Base-by-base conservation (phyloP, 1,284 basidiomycete species). In the Ustilago xerochloae region DNA sequence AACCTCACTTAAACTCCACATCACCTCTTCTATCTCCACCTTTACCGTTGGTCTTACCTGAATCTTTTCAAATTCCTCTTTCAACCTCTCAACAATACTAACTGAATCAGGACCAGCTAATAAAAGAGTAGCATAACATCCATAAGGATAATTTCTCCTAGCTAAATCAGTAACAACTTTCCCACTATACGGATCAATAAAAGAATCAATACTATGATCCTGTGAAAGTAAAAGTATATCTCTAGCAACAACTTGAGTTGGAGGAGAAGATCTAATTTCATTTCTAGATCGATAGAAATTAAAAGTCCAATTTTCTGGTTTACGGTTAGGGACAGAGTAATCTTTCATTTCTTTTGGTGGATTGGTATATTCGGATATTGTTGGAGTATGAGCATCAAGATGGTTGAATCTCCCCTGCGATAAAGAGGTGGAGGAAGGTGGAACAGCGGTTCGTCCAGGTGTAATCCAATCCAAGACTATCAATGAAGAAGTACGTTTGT, bases 301-400 rank as follows among this genome's bases (percentile, higher is more conserved):
- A 84, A 98, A 97, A 1, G 86, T 89, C 96, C 96, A 99, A 51
- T 92, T 89, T 83, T 99, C 96, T 22, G 91, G 91, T 2, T 38
- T 10, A 5, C 70, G 41, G 0, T 16, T 2, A 0, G 33, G 20
- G 12, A n/a, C 22, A 5, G 29, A 20, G 38, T 59, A 64, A 41
- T 50, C 35, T 30, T 60, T 55, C 50, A 52, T 52, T 28, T 26
- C 36, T 13, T 18, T 24, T 13, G 20, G 15, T n/a, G 4, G 4
- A 13, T 12, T 4, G 7, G 18, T 22, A 16, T 24, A 41, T n/a
- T n/a, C 7, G 4, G 12, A 48, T 32, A 22, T n/a, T 1, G 36
- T 16, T 3, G 45, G 15, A 15, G 54, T 28, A 22, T 54, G 59
- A n/a, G 57, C 45, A 6, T 66, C 63, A n/a, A 66, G 48, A 29